A percentile compares a stretch with the other conserved stretches of the same genome.
phyloP scores from a whole-genome alignment of 2,329 filamentous ascomycete genomes.

The Apiospora arundinis region DNA sequence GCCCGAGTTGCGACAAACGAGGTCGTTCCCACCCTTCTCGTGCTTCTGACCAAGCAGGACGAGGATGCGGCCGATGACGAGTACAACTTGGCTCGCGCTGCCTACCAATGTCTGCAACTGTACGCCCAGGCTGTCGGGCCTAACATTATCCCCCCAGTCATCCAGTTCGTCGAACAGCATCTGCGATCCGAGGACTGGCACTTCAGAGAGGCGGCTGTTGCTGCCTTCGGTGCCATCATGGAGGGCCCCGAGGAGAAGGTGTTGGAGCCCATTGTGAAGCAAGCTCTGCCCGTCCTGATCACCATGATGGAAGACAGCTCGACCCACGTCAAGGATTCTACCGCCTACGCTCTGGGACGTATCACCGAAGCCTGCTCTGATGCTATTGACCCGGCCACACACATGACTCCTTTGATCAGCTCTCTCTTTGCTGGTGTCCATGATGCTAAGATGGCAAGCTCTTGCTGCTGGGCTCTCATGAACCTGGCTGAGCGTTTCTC shows the following conservation, averaged over 20 bases:
- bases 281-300: conserved; percentile 90
- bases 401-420: conserved; percentile 84
- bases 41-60: conserved; percentile 93
- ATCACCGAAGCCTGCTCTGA: conserved; percentile 94
- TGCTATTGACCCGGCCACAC: conserved; percentile 83
- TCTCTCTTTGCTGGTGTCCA: conserved; percentile 89
- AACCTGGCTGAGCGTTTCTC: conserved; percentile 96
- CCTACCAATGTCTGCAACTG: conserved; percentile 95
- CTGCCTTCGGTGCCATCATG: conserved; percentile 98
- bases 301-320: conserved; percentile 89
- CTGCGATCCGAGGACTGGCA: conserved; percentile 94
- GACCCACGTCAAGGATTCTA: conserved; percentile 92
- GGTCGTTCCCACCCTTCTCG: conserved; percentile 89
- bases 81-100: conserved; percentile 93
- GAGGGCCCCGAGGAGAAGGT: conserved; percentile 94
- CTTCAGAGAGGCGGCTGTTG: conserved; percentile 91
- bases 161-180: conserved; percentile 90
- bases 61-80: conserved; percentile 97
- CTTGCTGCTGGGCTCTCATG: conserved; percentile 99
- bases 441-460: conserved; percentile 95
- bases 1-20: conserved; percentile 90
- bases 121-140: conserved; percentile 91
- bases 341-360: conserved; percentile 92
- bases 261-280: conserved; percentile 92
- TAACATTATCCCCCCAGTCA: conserved; percentile 83